Conservation (phyloP, 306 rosid genomes). For the Mimosa bimucronata region DNA sequence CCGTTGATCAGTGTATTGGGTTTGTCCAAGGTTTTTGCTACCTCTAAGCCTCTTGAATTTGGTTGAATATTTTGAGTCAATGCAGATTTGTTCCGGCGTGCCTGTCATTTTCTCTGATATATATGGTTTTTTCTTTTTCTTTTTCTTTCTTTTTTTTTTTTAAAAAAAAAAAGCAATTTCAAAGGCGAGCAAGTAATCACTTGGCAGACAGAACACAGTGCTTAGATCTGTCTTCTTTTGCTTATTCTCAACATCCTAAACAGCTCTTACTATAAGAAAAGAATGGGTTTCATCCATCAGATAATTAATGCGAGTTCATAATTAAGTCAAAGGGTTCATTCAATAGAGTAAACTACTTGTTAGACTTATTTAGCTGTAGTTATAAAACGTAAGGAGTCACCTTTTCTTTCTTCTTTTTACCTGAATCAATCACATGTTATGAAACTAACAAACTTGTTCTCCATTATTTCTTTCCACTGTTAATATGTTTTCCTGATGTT, state of each 20-base stretch:
- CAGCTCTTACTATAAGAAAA: conserved; percentile 36
- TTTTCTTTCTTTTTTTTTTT: no score
- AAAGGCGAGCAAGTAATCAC: conserved; percentile 24
- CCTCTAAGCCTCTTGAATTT: no score
- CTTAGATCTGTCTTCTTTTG: conserved; percentile 42
- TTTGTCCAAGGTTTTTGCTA: no score
- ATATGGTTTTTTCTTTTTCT: no score
- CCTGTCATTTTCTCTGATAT: background rate
- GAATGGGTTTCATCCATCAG: conserved; percentile 35
- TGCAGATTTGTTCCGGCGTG: background rate
- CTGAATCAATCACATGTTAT: no score
- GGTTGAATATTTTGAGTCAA: no score
- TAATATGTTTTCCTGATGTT: background rate
- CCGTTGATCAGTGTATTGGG: no score
- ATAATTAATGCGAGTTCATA: conserved; percentile 1
- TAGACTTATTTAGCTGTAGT: background rate
- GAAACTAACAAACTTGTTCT: background rate
- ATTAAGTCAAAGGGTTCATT: background rate
- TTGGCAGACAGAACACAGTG: conserved; percentile 48
- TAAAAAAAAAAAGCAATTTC: background rate
- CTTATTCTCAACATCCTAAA: conserved; percentile 65
- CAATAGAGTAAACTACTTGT: background rate
- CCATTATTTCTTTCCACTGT: background rate
- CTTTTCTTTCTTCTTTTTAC: no score
- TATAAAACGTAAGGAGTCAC: background rate